Percentiles rank a stretch among this genome's conserved stretches.
phyloP scores from a whole-genome alignment of 2,329 filamentous ascomycete genomes.

The Davidsoniella eucalypti region DNA sequence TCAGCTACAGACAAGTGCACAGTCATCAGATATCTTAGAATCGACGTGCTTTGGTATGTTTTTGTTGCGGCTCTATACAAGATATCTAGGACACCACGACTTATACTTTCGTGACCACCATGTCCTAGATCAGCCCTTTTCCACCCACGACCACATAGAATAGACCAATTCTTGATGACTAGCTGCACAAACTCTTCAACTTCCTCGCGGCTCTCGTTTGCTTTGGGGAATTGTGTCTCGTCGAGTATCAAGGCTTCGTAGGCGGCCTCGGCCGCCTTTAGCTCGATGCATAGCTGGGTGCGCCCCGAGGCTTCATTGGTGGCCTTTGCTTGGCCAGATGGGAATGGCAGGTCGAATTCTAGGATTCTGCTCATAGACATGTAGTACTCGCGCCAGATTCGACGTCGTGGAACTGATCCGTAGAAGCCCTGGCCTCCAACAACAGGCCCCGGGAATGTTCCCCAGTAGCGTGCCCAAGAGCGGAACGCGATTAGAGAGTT shows the following conservation, averaged over 20 bases:
- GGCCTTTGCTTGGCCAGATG: constrained; percentile 28
- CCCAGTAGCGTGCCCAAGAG: constrained; percentile 57
- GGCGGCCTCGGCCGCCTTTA: constrained; percentile 60
- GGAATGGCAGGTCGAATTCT: constrained; percentile 45
- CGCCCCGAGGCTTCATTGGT: constrained; percentile 36
- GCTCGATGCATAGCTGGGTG: constrained; percentile 53
- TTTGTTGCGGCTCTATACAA: constrained; percentile 83
- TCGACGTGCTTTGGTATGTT: constrained; percentile 85
- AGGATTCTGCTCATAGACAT: constrained; percentile 60
- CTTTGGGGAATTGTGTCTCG: constrained; percentile 71
- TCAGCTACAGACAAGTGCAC: no score
- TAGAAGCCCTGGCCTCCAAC: constrained; percentile 41
- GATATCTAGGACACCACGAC: constrained; percentile 65
- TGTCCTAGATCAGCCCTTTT: constrained; percentile 63
- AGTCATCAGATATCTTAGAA: constrained; percentile 71
- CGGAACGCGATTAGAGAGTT: constrained; percentile 42
- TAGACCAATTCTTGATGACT: constrained; percentile 70
- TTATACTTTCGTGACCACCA: constrained; percentile 60
- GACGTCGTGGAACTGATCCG: constrained; percentile 42
- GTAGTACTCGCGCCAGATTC: constrained; percentile 80
- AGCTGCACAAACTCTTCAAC: constrained; percentile 69
- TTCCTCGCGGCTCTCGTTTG: constrained; percentile 60
- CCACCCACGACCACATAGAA: constrained; percentile 69
- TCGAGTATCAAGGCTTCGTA: constrained; percentile 67
- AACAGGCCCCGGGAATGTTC: constrained; percentile 29